Base-by-base conservation (phyloP, 495 filamentous ascomycete genomes). In the Trypethelium eluteriae region DNA sequence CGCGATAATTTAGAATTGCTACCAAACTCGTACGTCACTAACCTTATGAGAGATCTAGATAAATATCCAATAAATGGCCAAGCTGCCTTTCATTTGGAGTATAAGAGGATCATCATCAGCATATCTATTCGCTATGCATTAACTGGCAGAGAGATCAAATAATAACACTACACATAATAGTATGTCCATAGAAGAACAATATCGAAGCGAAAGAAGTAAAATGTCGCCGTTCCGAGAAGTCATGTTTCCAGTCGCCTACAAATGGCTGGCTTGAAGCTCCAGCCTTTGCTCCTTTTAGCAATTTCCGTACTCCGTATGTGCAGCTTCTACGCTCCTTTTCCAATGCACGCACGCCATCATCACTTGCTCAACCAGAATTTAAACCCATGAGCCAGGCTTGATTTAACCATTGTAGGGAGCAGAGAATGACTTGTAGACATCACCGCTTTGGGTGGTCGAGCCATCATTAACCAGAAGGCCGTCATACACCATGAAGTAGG, bases 401-500 rank as follows among this genome's bases (percentile, higher is more conserved):
- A 25, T 36, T 59, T 59, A 59, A 59, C 53, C 32, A 36, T 4
- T 7, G 53, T 59, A 59, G 25, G 53, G 18, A 36, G 53, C 53
- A 59, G 53, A n/a, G 32, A 35, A 59, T 14, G 34, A 35, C 53
- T 59, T 18, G 53, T 7, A 59, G 32, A 36, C 32, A 18, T 32
- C 32, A 35, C 53, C 53, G 32, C 25, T 59, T 18, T 59, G 53
- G 14, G 53, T 35, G 53, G 36, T 6, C 11, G 53, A 34, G 32
- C 36, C 53, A 10, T 73, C 76, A 38, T 63, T 67, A 39, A 84
- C 73, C 67, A 89, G 72, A 64, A 72, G 72, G 64, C 81, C 82
- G n/a, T 80, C 72, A 59, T 65, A 68, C 14, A 80, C 86, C 84
- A 88, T 88, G 80, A 93, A 96, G 82, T 92, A 96, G 2, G 89